These are phyloP conservation scores for Geotrichum phurueaensis DNA, from an alignment of 1,139 yeast genomes.

Conservation along the genomic window DNA sequence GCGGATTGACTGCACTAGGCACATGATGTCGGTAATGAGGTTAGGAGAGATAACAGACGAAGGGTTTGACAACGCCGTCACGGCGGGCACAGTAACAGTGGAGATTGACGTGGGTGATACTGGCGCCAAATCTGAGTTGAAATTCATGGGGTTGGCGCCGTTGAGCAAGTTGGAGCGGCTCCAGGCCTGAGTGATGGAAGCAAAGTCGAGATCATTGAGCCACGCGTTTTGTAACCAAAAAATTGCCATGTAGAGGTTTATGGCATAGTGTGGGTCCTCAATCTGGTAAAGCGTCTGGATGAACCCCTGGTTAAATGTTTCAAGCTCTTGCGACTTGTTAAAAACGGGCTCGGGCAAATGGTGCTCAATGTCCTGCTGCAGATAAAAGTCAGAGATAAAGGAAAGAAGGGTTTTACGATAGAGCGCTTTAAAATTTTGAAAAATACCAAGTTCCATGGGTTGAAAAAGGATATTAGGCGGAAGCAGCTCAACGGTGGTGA, in stretches of 20 bases:
- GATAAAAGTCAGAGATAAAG: slow-evolving; percentile 12
- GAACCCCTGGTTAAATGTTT: not conserved
- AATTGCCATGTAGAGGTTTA: slow-evolving; percentile 11
- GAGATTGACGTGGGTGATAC: not conserved
- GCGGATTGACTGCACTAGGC: slow-evolving; percentile 2
- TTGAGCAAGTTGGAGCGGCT: slow-evolving; percentile 10
- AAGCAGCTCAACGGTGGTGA: slow-evolving; percentile 11
- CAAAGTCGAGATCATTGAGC: slow-evolving; percentile 7
- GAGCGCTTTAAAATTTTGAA: slow-evolving; percentile 17
- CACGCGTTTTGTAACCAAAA: slow-evolving; percentile 17
- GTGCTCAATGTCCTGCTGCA: slow-evolving; percentile 4
- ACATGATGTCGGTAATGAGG: slow-evolving; percentile 4
- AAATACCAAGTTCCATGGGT: slow-evolving; percentile 15
- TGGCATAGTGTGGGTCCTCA: slow-evolving; percentile 10
- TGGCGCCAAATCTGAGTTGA: not conserved
- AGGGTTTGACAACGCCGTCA: slow-evolving; percentile 1
- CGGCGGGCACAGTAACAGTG: not conserved
- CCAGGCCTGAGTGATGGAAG: slow-evolving; percentile 13
- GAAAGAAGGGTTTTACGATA: slow-evolving; percentile 10
- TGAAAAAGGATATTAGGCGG: slow-evolving; percentile 11
- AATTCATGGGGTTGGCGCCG: not conserved
- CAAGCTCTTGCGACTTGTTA: not conserved
- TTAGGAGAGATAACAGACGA: slow-evolving; percentile 1
- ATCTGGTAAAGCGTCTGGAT: slow-evolving; percentile 11
- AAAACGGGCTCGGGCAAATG: slow-evolving; percentile 10